Percentiles rank a stretch among this genome's conserved stretches.
These are phyloP conservation scores for Lagenidium giganteum DNA, from an alignment of 352 stramenopile genomes.

Conservation along the genomic window DNA sequence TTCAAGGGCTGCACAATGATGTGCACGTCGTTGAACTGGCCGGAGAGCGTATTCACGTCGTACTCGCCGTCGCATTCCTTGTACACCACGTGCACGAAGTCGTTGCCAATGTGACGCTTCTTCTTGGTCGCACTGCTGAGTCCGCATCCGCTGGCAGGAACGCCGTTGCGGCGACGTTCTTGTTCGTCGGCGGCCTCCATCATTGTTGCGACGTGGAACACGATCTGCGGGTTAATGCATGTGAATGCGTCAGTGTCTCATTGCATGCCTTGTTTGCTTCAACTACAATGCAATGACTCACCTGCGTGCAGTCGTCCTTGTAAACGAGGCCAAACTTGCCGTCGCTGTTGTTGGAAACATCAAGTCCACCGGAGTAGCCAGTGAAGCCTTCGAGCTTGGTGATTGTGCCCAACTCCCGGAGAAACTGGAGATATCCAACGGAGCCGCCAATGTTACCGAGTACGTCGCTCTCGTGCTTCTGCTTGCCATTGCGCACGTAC, in stretches of 20 bases:
- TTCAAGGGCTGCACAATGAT: constrained; percentile 70
- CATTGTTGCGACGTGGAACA: constrained; percentile 79
- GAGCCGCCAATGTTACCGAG: constrained; percentile 51
- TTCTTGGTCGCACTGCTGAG: constrained; percentile 34
- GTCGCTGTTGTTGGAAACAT: constrained; percentile 49
- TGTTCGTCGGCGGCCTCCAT: constrained; percentile 26
- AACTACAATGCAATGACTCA: constrained; percentile 8
- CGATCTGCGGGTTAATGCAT: constrained; percentile 26
- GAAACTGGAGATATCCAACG: constrained; percentile 49
- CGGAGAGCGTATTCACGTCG: constrained; percentile 48
- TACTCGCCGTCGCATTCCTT: constrained; percentile 67
- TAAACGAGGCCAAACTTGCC: constrained; percentile 63
- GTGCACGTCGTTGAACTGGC: constrained; percentile 75
- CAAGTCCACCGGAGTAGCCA: constrained; percentile 61
- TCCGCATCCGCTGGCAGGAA: neutral
- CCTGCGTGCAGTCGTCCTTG: constrained; percentile 50
- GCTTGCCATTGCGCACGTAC: constrained; percentile 45
- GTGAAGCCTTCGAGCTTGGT: constrained; percentile 44
- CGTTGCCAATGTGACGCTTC: constrained; percentile 78
- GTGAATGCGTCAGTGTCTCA: neutral
- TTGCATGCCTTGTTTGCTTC: neutral
- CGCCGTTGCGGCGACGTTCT: neutral
- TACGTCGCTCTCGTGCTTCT: constrained; percentile 42
- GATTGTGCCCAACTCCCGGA: constrained; percentile 49
- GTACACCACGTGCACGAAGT: constrained; percentile 75